Evolutionary conservation across 805 yeast species (phyloP).

Genomic region (Komagataella populi): DNA sequence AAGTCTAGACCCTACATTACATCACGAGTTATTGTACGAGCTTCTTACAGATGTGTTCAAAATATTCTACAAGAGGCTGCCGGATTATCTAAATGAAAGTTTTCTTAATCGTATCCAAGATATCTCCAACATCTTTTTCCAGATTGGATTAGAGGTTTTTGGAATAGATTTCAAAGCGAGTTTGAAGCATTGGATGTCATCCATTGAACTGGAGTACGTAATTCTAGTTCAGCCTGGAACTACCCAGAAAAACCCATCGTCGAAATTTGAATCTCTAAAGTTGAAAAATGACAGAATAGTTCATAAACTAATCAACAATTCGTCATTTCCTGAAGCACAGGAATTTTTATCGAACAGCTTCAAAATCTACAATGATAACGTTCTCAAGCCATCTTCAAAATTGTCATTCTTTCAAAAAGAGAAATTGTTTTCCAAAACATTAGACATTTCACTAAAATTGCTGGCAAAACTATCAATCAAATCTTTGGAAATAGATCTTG

Average conservation of each 20-base stretch:
- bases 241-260: not conserved
- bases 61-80: not conserved
- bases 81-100: not conserved
- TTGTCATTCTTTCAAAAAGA: not conserved
- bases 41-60: not conserved
- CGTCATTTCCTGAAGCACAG: not conserved
- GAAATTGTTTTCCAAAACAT: not conserved
- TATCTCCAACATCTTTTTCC: not conserved
- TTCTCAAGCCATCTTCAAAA: not conserved
- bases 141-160: not conserved
- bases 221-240: not conserved
- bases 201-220: not conserved
- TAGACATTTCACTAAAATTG: not conserved
- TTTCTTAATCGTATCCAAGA: not conserved
- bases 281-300: not conserved
- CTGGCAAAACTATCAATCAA: not conserved
- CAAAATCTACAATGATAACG: not conserved
- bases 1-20: not conserved
- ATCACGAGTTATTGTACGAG: not conserved
- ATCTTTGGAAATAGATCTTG: not conserved
- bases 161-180: not conserved
- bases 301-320: not conserved
- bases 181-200: not conserved
- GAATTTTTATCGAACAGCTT: not conserved
- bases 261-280: not conserved